These are phyloP conservation scores for Russula foetens DNA, from an alignment of 768 basidiomycete genomes.

Conservation along the genomic window DNA sequence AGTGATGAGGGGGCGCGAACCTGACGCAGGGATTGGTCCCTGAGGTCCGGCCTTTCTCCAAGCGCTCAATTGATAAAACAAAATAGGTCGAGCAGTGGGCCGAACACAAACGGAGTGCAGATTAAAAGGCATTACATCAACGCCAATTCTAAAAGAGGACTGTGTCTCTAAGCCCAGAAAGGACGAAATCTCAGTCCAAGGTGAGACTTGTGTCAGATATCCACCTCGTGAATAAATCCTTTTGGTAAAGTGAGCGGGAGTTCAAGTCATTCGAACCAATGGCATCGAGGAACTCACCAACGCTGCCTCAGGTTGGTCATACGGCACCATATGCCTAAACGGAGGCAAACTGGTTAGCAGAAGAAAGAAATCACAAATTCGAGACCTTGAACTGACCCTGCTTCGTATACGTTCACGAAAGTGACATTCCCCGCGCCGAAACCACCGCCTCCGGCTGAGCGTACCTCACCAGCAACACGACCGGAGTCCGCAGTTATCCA, in stretches of 20 bases:
- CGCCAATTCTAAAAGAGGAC: background rate
- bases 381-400: slow-evolving; percentile 49
- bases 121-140: background rate
- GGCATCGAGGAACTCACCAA: slow-evolving; percentile 41
- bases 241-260: slow-evolving; percentile 7
- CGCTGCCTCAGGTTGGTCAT: slow-evolving; percentile 83
- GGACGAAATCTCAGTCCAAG: slow-evolving; percentile 11
- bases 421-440: slow-evolving; percentile 77
- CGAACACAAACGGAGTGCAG: background rate
- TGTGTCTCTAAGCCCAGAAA: background rate
- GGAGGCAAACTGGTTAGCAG: background rate
- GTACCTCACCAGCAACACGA: slow-evolving; percentile 56
- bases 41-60: background rate
- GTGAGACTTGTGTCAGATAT: slow-evolving; percentile 43
- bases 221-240: slow-evolving; percentile 60
- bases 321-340: slow-evolving; percentile 79
- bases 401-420: slow-evolving; percentile 68
- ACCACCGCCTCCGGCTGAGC: slow-evolving; percentile 57
- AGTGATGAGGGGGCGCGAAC: background rate
- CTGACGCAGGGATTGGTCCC: background rate
- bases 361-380: background rate
- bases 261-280: background rate
- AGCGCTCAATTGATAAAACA: too few relatives aligned
- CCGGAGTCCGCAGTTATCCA: slow-evolving; percentile 51
- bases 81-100: too few relatives aligned